Percentiles rank a stretch among this genome's conserved stretches.
These are phyloP conservation scores for Penicillium sp. DNA, from an alignment of 2,329 filamentous ascomycete genomes.

Conservation along the genomic window DNA sequence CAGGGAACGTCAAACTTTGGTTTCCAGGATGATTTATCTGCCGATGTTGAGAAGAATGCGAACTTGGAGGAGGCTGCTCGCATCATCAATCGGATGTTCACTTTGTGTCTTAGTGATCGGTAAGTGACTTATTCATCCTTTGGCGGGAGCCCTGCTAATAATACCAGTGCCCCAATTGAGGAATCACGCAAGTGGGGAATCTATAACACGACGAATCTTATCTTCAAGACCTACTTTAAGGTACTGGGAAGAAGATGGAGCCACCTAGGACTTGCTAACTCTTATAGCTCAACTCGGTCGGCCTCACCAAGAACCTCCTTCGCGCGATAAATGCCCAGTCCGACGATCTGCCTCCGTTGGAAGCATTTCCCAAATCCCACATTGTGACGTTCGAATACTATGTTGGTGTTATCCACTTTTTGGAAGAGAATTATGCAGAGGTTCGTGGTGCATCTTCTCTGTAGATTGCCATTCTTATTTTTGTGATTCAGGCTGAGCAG, in stretches of 20 bases:
- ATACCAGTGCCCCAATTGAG: constrained; percentile 66
- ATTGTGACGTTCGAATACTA: constrained; percentile 97
- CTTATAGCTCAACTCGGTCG: constrained; percentile 70
- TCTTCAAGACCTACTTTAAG: constrained; percentile 99
- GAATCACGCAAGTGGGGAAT: constrained; percentile 97
- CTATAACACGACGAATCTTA: constrained; percentile 87
- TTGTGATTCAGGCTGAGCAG: constrained; percentile 61
- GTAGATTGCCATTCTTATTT: constrained; percentile 3
- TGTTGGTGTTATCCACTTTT: constrained; percentile 83
- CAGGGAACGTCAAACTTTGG: constrained; percentile 47
- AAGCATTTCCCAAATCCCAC: constrained; percentile 80
- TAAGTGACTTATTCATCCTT: constrained; percentile 41
- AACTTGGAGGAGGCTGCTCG: constrained; percentile 87
- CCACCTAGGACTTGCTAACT: constrained; percentile 1
- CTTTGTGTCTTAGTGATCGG: constrained; percentile 84
- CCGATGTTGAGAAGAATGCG: constrained; percentile 70
- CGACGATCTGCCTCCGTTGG: constrained; percentile 74
- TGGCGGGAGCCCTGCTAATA: constrained; percentile 8
- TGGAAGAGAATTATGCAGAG: constrained; percentile 87
- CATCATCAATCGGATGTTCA: constrained; percentile 87
- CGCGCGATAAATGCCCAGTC: constrained; percentile 72
- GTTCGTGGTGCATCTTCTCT: constrained; percentile 40
- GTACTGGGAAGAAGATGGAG: constrained; percentile 29
- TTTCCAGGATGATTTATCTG: constrained; percentile 78
- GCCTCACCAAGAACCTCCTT: constrained; percentile 84